Conservation (phyloP, 805 yeast species). For the Kodamaea laetipori region DNA sequence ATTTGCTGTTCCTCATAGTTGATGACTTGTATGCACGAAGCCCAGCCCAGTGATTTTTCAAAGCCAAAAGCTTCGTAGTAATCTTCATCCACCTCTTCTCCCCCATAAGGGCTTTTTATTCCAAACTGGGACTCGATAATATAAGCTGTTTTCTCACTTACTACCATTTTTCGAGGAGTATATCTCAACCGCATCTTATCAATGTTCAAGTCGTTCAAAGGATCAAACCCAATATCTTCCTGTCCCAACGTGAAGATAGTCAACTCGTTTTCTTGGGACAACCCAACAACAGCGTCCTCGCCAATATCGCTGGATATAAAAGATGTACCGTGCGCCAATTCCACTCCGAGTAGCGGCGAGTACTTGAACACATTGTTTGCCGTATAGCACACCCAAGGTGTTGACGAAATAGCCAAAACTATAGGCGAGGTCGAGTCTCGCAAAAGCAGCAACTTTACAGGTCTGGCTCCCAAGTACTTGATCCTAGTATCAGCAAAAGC, state of each 20-base stretch:
- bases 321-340: conserved; percentile 48
- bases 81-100: conserved; percentile 14
- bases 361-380: conserved; percentile 38
- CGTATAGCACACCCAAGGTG: conserved; percentile 53
- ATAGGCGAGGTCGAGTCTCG: conserved; percentile 18
- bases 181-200: conserved; percentile 46
- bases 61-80: conserved; percentile 51
- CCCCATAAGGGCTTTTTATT: conserved; percentile 31
- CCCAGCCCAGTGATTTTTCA: conserved; percentile 40
- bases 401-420: conserved; percentile 53
- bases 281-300: conserved; percentile 64
- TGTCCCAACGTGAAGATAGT: conserved; percentile 58
- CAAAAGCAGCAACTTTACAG: conserved; percentile 41
- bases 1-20: conserved; percentile 36
- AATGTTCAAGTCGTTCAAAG: conserved; percentile 29
- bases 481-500: conserved; percentile 59
- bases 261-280: conserved; percentile 49
- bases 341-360: conserved; percentile 49
- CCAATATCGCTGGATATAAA: conserved; percentile 65
- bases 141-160: conserved; percentile 31
- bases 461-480: conserved; percentile 71
- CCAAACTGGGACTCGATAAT: conserved; percentile 50
- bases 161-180: conserved; percentile 50
- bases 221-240: conserved; percentile 31
- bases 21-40: conserved; percentile 56